Evolutionary conservation across 805 yeast species (phyloP), one percentile per base, ranked within the genome.

Genomic region (Cephaloascus albidus): DNA sequence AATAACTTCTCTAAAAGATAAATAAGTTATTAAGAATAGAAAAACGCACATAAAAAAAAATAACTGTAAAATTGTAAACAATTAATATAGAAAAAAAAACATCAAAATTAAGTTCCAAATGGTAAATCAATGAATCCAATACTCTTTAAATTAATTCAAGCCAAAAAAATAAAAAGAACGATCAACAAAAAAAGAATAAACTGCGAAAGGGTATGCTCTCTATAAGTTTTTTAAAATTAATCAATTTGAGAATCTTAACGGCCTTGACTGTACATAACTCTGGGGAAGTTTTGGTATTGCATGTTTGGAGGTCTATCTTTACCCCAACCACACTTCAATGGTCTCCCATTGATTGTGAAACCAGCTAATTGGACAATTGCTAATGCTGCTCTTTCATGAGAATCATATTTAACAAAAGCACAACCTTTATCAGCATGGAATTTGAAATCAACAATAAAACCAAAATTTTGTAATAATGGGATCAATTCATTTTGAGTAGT

Each of bases 241-340:
- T 8, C 12, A 23, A 23, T 8, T 12, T 23, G 6, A 23, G 28
- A 8, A 12, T 8, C 10, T 31, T 31, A 31, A 41, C 54, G 43
- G 18, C 53, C 50, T 43, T 49, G 57, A 14, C 53, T 52, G 39
- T 57, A 60, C 60, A 54, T 54, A 26, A 51, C 54, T 26, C 59
- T 46, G 10, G 48, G 46, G 41, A 45, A 55, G 40, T 50, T 50
- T 31, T 52, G 58, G 38, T 49, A 51, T 36, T 49, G 60, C 47
- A 48, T 51, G 36, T 42, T 35, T 5, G 65, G 65, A 10, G 65
- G 62, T 37, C 63, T 53, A 26, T 59, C 83, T 57, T 79, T 84
- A 39, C 95, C 96, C 96, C 96, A 88, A 27, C 94, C 89, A 49
- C 87, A 78, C 54, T 80, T 81, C 54, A 86, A 60, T 18, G 83